Base-by-base conservation (phyloP, 1,284 basidiomycete genomes). In the Albatrellus sp. region DNA sequence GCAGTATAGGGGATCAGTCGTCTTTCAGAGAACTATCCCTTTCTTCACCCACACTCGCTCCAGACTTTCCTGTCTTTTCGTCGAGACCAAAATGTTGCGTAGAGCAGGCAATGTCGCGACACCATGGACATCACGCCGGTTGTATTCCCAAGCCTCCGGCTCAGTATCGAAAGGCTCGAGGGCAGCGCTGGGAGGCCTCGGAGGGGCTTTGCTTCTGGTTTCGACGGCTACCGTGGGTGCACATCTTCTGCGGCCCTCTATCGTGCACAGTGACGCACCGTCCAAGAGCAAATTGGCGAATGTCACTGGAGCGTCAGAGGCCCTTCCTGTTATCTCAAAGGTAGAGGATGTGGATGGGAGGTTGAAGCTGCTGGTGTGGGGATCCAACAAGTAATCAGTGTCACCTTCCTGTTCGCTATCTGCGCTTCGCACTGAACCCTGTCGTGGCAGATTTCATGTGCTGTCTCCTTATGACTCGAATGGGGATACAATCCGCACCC, bases 311-410 rank as follows among this genome's bases (percentile, higher is more conserved):
- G 28, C 43, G n/a, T 11, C 33, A 5, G 2, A 19, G 14, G 19
- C 11, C 31, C 11, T 8, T 8, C 12, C 24, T 6, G 9, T 9
- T 13, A 40, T 35, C 5, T 14, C 32, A 14, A 37, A 39, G 30
- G 44, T 32, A 28, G 48, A 37, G 44, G 43, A 53, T 46, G 24
- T 13, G 13, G 47, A 59, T 10, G 62, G 60, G n/a, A 53, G 51
- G 20, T 57, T 76, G 29, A 55, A 58, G 37, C 59, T 69, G 5
- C 52, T 73, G 5, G 68, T 69, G 2, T 78, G 74, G 72, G 75
- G 75, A n/a, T 74, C 74, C 12, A 78, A 78, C 54, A 68, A 60
- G 74, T 75, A 53, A 49, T 66, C 50, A n/a, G 39, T 35, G 30
- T 44, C 12, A 30, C 24, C 24, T 20, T 30, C 9, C 13, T 19